phyloP scores from a whole-genome alignment of 345 rosid species.

The Sapria himalayana region DNA sequence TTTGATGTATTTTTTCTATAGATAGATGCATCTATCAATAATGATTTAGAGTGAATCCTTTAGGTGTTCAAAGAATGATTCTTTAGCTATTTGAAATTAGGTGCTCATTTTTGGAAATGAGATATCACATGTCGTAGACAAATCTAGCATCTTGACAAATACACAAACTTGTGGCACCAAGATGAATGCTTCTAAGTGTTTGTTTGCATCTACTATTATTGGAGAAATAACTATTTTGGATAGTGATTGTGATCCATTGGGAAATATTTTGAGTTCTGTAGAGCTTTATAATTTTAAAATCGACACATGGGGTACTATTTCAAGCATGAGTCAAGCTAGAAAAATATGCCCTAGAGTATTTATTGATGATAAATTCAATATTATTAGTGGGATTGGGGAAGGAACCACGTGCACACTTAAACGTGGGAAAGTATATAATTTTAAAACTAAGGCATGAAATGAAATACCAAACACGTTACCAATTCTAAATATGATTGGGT shows the following conservation, averaged over 20 bases:
- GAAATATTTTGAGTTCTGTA: conserved; percentile 27
- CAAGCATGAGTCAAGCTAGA: conserved; percentile 43
- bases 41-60: conserved; percentile 25
- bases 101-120: conserved; percentile 24
- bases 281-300: conserved; percentile 56
- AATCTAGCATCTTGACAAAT: conserved; percentile 19
- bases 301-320: conserved; percentile 31
- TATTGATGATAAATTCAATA: conserved; percentile 65
- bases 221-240: conserved; percentile 51
- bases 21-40: conserved; percentile 53
- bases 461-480: conserved; percentile 54
- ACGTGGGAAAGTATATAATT: conserved; percentile 48
- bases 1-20: conserved; percentile 35
- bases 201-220: conserved; percentile 53
- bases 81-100: conserved; percentile 23
- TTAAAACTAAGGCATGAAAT: conserved; percentile 29
- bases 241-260: conserved; percentile 46
- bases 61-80: conserved; percentile 23
- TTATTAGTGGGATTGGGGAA: conserved; percentile 53
- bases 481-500: conserved; percentile 9
- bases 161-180: conserved; percentile 16
- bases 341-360: conserved; percentile 61
- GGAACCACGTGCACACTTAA: conserved; percentile 16
- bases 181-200: conserved; percentile 40
- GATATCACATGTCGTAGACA: conserved; percentile 13